phyloP scores from a whole-genome alignment of 2,329 filamentous ascomycete genomes.

The Nannizziopsis barbatae region DNA sequence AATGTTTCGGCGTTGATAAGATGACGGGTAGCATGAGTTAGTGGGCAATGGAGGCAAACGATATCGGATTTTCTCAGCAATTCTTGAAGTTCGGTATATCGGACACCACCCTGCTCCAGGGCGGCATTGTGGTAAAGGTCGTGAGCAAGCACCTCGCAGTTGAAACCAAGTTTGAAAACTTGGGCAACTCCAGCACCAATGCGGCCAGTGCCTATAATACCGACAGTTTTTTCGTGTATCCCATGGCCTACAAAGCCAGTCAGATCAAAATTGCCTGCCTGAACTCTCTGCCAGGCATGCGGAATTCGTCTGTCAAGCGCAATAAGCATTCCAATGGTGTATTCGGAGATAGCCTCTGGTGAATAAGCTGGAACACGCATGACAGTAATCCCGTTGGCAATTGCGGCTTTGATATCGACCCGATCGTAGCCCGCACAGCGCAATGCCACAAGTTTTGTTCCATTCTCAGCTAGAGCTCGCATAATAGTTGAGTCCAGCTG shows the following conservation, averaged over 20 bases:
- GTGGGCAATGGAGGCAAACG: slow-evolving; percentile 55
- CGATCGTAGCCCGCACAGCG: slow-evolving; percentile 61
- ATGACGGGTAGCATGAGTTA: slow-evolving; percentile 49
- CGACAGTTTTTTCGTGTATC: slow-evolving; percentile 54
- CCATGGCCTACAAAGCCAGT: slow-evolving; percentile 50
- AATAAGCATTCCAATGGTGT: slow-evolving; percentile 55
- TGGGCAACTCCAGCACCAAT: slow-evolving; percentile 53
- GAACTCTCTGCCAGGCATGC: slow-evolving; percentile 55
- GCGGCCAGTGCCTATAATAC: slow-evolving; percentile 53
- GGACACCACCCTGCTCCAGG: slow-evolving; percentile 39
- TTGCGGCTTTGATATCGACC: slow-evolving; percentile 49
- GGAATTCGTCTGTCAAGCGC: slow-evolving; percentile 58
- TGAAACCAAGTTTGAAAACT: slow-evolving; percentile 52
- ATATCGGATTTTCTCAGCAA: slow-evolving; percentile 49
- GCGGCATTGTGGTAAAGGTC: slow-evolving; percentile 46
- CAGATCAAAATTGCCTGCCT: slow-evolving; percentile 57
- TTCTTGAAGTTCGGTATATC: slow-evolving; percentile 44
- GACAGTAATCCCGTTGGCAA: slow-evolving; percentile 47
- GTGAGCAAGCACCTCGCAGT: slow-evolving; percentile 50
- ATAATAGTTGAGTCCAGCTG: slow-evolving; percentile 43
- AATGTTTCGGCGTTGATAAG: slow-evolving; percentile 49
- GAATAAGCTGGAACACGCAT: slow-evolving; percentile 58
- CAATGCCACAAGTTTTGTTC: slow-evolving; percentile 50
- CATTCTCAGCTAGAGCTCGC: slow-evolving; percentile 37
- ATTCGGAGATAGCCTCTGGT: slow-evolving; percentile 59